These are phyloP conservation scores for Trifolium repens DNA, from an alignment of 306 rosid species.

Conservation along the genomic window DNA sequence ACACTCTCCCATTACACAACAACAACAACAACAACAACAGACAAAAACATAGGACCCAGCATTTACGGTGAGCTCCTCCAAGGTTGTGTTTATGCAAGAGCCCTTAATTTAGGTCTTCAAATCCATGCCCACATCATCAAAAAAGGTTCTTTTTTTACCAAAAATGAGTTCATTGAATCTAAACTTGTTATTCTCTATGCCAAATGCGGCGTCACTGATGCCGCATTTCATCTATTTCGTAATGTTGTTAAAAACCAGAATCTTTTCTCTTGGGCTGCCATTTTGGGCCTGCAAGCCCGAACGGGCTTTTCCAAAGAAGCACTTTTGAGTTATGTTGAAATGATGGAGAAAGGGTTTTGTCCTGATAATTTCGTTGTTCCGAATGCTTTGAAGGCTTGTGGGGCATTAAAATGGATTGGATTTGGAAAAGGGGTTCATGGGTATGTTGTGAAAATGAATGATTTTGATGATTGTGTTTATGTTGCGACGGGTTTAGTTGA, in stretches of 20 bases:
- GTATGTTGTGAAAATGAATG: slow-evolving; percentile 54
- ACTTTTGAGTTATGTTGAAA: slow-evolving; percentile 52
- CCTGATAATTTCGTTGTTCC: slow-evolving; percentile 86
- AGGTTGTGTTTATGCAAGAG: slow-evolving; percentile 74
- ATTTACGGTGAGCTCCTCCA: slow-evolving; percentile 78
- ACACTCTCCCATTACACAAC: slow-evolving; percentile 42
- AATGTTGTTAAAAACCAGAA: slow-evolving; percentile 45
- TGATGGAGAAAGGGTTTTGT: slow-evolving; percentile 58
- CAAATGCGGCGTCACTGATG: slow-evolving; percentile 54
- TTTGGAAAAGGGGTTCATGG: slow-evolving; percentile 76
- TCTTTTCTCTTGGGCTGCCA: slow-evolving; percentile 86
- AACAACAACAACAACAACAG: neutral
- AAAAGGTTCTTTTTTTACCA: slow-evolving; percentile 46
- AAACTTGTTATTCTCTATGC: slow-evolving; percentile 79
- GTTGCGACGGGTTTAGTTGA: slow-evolving; percentile 75
- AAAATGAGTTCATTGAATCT: slow-evolving; percentile 62
- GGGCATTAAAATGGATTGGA: slow-evolving; percentile 56
- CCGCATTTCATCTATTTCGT: slow-evolving; percentile 55
- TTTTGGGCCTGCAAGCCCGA: slow-evolving; percentile 68
- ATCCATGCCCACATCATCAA: slow-evolving; percentile 71
- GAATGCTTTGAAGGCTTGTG: slow-evolving; percentile 82
- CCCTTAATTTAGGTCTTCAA: slow-evolving; percentile 67
- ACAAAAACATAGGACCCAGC: slow-evolving; percentile 50
- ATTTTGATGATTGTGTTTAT: slow-evolving; percentile 60
- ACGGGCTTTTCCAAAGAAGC: slow-evolving; percentile 58